A percentile compares a stretch with the other conserved stretches of the same genome.
phyloP scores from a whole-genome alignment of 495 filamentous ascomycete genomes.

The Cercophora scortea region DNA sequence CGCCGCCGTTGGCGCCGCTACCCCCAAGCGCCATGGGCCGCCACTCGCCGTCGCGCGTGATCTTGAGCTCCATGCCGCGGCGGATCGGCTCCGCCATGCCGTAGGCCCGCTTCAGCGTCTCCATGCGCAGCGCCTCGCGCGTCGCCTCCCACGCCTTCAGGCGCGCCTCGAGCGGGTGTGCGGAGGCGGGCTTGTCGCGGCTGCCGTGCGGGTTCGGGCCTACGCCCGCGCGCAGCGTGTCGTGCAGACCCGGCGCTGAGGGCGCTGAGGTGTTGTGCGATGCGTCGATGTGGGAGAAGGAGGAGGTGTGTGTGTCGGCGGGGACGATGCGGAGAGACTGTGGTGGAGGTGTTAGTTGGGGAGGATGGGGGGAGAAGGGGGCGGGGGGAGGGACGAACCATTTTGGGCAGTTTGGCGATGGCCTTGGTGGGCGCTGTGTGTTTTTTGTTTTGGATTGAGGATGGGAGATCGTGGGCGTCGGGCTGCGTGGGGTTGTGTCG shows the following conservation, averaged over 20 bases:
- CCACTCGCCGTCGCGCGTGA: constrained; percentile 52
- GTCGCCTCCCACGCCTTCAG: constrained; percentile 77
- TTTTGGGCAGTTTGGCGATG: neutral
- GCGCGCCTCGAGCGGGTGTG: constrained; percentile 87
- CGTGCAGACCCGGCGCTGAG: constrained; percentile 83
- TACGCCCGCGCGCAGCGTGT: constrained; percentile 79
- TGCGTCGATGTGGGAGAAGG: constrained; percentile 44
- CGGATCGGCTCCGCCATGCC: constrained; percentile 91
- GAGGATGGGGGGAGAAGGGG: constrained; percentile 4
- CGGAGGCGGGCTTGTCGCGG: constrained; percentile 41
- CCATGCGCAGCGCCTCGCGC: constrained; percentile 82
- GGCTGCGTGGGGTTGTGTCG: neutral
- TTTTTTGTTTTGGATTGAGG: neutral
- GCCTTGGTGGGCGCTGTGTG: too few species aligned
- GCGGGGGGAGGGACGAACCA: constrained; percentile 15
- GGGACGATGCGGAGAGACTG: constrained; percentile 90
- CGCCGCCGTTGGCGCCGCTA: neutral
- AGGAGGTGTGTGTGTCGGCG: constrained; percentile 47
- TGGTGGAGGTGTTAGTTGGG: constrained; percentile 10
- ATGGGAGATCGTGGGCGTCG: neutral
- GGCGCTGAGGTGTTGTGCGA: constrained; percentile 56
- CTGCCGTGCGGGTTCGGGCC: constrained; percentile 44
- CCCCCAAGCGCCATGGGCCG: constrained; percentile 39
- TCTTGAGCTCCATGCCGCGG: constrained; percentile 92
- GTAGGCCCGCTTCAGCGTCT: constrained; percentile 71